These are phyloP conservation scores for Penicillium lagena DNA, from an alignment of 495 filamentous ascomycete genomes.

Conservation along the genomic window DNA sequence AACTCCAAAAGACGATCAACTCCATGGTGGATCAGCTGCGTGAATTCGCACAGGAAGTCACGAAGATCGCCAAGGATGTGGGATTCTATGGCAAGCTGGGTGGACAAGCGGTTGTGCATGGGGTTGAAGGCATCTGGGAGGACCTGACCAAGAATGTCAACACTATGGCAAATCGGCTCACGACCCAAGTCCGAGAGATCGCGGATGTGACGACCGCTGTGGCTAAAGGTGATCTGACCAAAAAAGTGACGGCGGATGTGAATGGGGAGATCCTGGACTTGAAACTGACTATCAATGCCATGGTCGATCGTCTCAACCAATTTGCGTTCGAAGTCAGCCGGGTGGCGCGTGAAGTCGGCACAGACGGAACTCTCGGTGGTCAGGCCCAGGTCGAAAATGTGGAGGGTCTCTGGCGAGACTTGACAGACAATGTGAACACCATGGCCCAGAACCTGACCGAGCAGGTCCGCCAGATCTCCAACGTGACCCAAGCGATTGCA, in stretches of 20 bases:
- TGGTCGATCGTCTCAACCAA: conserved; percentile 89
- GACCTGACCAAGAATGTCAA: conserved; percentile 93
- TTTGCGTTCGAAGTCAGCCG: conserved; percentile 91
- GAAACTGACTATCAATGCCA: conserved; percentile 88
- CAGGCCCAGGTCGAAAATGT: conserved; percentile 90
- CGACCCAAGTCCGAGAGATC: conserved; percentile 83
- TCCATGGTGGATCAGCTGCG: conserved; percentile 90
- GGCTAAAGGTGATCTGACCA: conserved; percentile 80
- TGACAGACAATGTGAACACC: conserved; percentile 90
- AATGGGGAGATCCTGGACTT: conserved; percentile 89
- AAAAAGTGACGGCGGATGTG: conserved; percentile 86
- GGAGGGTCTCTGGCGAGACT: conserved; percentile 84
- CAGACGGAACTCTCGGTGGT: conserved; percentile 80
- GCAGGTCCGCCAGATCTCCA: conserved; percentile 89
- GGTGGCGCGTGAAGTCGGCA: conserved; percentile 85
- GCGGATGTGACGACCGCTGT: conserved; percentile 90
- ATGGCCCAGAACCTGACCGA: conserved; percentile 94
- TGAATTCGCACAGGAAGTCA: conserved; percentile 87
- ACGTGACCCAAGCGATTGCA: conserved; percentile 88
- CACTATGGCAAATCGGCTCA: conserved; percentile 77
- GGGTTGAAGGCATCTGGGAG: conserved; percentile 92
- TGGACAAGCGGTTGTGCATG: conserved; percentile 87
- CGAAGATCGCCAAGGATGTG: conserved; percentile 84
- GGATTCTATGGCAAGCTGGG: conserved; percentile 84
- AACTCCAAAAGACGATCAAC: conserved; percentile 88